Percentiles rank a stretch among this genome's conserved stretches.
Evolutionary conservation across 2,329 filamentous ascomycete species (phyloP).

Genomic region (Rachicladosporium sp.): DNA sequence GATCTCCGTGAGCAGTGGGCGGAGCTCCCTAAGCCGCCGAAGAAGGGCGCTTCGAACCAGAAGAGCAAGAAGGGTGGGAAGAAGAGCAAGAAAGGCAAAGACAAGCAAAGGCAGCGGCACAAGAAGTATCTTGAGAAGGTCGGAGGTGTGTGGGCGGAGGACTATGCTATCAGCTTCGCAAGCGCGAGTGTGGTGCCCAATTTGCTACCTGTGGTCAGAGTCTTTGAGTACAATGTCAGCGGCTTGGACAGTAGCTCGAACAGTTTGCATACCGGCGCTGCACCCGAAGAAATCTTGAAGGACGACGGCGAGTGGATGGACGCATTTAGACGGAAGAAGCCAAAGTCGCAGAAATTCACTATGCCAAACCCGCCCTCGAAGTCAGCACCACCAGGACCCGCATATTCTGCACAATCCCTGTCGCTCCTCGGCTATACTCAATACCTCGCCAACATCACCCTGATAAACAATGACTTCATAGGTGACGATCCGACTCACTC

Average conservation of each 20-base stretch:
- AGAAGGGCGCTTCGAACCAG: conserved; percentile 12
- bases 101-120: conserved; percentile 40
- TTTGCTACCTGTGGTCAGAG: conserved; percentile 66
- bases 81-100: conserved; percentile 32
- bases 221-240: conserved; percentile 87
- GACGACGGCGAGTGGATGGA: conserved; percentile 25
- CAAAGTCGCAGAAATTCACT: conserved; percentile 37
- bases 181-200: conserved; percentile 84
- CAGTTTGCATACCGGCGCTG: too few relatives aligned
- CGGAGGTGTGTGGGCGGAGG: conserved; percentile 70
- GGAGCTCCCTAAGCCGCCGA: conserved; percentile 49
- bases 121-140: conserved; percentile 52
- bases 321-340: conserved; percentile 38
- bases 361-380: conserved; percentile 61
- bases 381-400: conserved; percentile 66
- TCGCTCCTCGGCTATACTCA: conserved; percentile 73
- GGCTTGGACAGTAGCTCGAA: conserved; percentile 45
- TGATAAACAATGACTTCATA: conserved; percentile 63
- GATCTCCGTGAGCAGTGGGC: conserved; percentile 71
- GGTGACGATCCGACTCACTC: background rate
- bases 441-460: conserved; percentile 88
- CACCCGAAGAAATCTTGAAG: conserved; percentile 1
- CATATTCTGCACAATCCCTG: conserved; percentile 74
- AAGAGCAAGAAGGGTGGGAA: conserved; percentile 18
- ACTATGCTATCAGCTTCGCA: conserved; percentile 70